These are phyloP conservation scores for Atalantia buxifolia DNA, from an alignment of 345 rosid genomes.

Conservation along the genomic window DNA sequence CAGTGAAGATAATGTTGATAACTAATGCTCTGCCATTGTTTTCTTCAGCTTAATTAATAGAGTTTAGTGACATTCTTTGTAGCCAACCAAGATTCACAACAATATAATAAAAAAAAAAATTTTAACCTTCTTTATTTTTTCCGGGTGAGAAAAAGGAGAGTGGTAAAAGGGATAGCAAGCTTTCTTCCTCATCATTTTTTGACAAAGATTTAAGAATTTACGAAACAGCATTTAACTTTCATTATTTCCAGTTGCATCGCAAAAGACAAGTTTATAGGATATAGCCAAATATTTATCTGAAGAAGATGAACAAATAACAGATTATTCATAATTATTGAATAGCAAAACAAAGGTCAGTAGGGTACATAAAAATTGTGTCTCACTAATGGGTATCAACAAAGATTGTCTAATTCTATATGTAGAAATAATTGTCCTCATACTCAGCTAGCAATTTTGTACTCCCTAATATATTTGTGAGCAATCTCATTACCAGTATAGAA, in stretches of 20 bases:
- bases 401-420: neutral
- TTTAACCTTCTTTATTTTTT: neutral
- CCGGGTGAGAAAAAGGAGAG: neutral
- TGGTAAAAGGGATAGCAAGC: neutral
- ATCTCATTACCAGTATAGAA: constrained; percentile 10
- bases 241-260: neutral
- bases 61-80: neutral
- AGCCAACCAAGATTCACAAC: neutral
- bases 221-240: neutral
- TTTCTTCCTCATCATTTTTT: neutral
- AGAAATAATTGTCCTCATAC: neutral
- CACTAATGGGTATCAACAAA: neutral
- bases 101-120: neutral
- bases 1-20: neutral
- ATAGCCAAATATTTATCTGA: neutral
- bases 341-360: neutral
- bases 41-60: neutral
- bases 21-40: neutral
- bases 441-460: neutral
- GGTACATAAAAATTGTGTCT: neutral
- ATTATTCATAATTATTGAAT: neutral
- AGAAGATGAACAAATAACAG: neutral
- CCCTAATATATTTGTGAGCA: neutral
- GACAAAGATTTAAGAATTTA: too few relatives aligned
- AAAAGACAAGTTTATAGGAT: neutral